phyloP scores from a whole-genome alignment of 768 basidiomycete species.

The Lepiota brunneoincarnata region DNA sequence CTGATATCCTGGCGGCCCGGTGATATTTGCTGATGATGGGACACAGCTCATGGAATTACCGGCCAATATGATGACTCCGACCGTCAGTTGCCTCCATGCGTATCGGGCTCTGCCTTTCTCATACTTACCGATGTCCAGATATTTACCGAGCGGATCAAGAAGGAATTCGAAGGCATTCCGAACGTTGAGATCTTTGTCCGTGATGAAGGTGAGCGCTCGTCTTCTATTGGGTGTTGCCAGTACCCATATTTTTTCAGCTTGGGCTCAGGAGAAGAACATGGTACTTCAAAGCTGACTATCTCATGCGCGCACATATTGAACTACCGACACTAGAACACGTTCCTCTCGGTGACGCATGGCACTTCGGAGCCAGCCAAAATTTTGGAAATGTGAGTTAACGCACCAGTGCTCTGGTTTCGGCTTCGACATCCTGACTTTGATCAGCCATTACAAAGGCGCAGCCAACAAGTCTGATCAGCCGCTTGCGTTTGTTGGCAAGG shows the following conservation, averaged over 20 bases:
- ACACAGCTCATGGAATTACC: conserved; percentile 79
- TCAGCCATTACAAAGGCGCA: conserved; percentile 84
- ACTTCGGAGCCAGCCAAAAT: conserved; percentile 83
- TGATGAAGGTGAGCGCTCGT: conserved; percentile 69
- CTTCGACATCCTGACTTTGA: neutral
- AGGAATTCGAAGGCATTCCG: conserved; percentile 60
- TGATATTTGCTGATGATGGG: neutral
- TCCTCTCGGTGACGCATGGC: conserved; percentile 85
- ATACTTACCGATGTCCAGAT: conserved; percentile 30
- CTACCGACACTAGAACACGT: conserved; percentile 54
- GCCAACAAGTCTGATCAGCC: conserved; percentile 52
- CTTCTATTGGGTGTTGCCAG: neutral
- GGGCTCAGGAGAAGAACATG: conserved; percentile 87
- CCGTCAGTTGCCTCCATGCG: conserved; percentile 36
- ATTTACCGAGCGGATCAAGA: conserved; percentile 69
- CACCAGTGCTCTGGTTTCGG: neutral
- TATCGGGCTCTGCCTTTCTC: neutral
- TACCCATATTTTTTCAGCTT: conserved; percentile 39
- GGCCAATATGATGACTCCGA: conserved; percentile 84
- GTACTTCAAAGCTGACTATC: conserved; percentile 27
- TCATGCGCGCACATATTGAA: neutral
- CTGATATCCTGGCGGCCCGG: neutral
- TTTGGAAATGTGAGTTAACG: conserved; percentile 66
- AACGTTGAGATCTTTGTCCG: conserved; percentile 70
- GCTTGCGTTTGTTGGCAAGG: conserved; percentile 81